phyloP scores from a whole-genome alignment of 345 rosid genomes.

The Physaria fendleri region DNA sequence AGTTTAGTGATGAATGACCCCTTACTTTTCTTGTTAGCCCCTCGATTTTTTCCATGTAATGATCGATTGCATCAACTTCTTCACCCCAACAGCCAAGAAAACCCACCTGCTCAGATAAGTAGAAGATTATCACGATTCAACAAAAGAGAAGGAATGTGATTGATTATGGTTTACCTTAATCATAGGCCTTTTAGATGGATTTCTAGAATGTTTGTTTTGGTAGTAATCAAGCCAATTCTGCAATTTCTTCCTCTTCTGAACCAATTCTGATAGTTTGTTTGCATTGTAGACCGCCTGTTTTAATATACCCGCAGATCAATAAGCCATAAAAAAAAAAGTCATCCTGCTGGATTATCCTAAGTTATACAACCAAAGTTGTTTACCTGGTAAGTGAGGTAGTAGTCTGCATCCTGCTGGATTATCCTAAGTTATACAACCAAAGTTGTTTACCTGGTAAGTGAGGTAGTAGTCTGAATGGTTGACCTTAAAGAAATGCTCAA shows the following conservation, averaged over 20 bases:
- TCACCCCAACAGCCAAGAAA: conserved; percentile 68
- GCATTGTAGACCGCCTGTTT: conserved; percentile 79
- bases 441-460: conserved; percentile 64
- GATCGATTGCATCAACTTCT: conserved; percentile 69
- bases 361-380: conserved; percentile 8
- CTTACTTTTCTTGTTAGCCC: conserved; percentile 50
- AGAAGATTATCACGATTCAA: conserved; percentile 1
- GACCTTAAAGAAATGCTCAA: conserved; percentile 84
- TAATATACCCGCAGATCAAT: background rate
- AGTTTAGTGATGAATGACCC: background rate
- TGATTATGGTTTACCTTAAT: conserved; percentile 40
- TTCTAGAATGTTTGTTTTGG: conserved; percentile 64
- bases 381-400: conserved; percentile 85
- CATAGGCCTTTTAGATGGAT: conserved; percentile 45
- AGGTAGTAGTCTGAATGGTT: conserved; percentile 85
- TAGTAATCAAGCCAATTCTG: conserved; percentile 86
- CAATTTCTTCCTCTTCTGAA: conserved; percentile 51
- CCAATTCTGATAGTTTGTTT: conserved; percentile 55
- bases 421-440: background rate
- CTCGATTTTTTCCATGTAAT: conserved; percentile 53
- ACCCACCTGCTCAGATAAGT: conserved; percentile 47
- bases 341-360: background rate
- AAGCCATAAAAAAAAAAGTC: background rate
- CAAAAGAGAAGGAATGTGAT: background rate
- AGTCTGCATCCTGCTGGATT: conserved; percentile 44